These are phyloP conservation scores for Coffea eugenioides DNA, from an alignment of 257 asterid species.

Conservation along the genomic window DNA sequence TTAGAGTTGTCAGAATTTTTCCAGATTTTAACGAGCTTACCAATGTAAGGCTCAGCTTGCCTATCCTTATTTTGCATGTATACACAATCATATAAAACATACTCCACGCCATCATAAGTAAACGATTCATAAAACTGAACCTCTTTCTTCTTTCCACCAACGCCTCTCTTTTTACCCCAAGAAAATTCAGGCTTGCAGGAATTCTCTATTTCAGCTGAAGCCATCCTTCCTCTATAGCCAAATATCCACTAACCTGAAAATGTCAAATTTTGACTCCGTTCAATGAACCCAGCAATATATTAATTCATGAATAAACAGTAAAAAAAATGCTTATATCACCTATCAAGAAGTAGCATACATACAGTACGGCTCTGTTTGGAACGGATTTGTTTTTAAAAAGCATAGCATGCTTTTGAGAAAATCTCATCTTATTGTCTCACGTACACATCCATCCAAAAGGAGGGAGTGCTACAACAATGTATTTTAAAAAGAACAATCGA, in stretches of 20 bases:
- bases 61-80: conserved; percentile 50
- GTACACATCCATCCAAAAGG: too few species aligned
- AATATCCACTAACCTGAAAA: background rate
- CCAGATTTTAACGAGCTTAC: conserved; percentile 76
- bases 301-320: too few species aligned
- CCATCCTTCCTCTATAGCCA: background rate
- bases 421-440: too few species aligned
- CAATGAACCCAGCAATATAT: too few species aligned
- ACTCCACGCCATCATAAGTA: conserved; percentile 64
- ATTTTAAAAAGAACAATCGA: too few species aligned
- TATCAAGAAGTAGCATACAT: too few species aligned
- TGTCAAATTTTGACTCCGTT: too few species aligned
- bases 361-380: too few species aligned
- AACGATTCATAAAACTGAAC: conserved; percentile 68
- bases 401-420: too few species aligned
- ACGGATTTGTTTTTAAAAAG: too few species aligned
- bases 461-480: too few species aligned
- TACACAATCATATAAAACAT: conserved; percentile 56
- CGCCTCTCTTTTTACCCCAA: conserved; percentile 62
- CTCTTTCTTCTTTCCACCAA: conserved; percentile 46
- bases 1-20: conserved; percentile 39
- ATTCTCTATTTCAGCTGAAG: conserved; percentile 16
- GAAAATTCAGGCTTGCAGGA: conserved; percentile 41
- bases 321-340: too few species aligned
- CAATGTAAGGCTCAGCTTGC: conserved; percentile 56